Conservation (phyloP, 768 basidiomycete genomes). For the Termitomyces sp. region DNA sequence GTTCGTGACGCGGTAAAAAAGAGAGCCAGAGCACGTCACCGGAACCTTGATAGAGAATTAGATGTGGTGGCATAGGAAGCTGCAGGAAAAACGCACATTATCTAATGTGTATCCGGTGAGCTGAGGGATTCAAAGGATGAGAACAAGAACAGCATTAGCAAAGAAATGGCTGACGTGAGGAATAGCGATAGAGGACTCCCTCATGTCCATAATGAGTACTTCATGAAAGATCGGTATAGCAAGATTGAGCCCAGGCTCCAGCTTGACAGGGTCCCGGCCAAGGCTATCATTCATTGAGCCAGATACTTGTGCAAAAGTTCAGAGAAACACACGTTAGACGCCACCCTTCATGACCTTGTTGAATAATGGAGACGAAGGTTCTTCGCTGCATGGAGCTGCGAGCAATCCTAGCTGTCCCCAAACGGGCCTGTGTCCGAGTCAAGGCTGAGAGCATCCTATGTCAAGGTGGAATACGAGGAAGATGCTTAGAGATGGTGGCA, state of each 20-base stretch:
- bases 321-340: constrained; percentile 29
- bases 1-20: constrained; percentile 46
- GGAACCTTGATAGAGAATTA: constrained; percentile 31
- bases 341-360: constrained; percentile 50
- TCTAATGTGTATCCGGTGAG: constrained; percentile 28
- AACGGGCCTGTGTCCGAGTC: constrained; percentile 1
- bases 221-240: constrained; percentile 41
- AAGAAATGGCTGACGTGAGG: constrained; percentile 26
- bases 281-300: constrained; percentile 22
- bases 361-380: constrained; percentile 40
- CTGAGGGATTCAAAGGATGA: constrained; percentile 8
- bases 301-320: neutral
- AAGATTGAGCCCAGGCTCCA: constrained; percentile 39
- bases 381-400: constrained; percentile 14
- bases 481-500: neutral
- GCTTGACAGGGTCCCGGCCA: constrained; percentile 37
- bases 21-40: constrained; percentile 44
- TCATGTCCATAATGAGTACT: constrained; percentile 37
- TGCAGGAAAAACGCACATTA: constrained; percentile 16
- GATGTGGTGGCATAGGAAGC: neutral
- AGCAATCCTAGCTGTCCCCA: neutral
- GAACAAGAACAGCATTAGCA: neutral
- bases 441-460: constrained; percentile 1
- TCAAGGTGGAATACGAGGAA: neutral
- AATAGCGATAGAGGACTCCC: constrained; percentile 41